These are phyloP conservation scores for Royoungia palumana DNA, from an alignment of 768 basidiomycete genomes.

Conservation along the genomic window DNA sequence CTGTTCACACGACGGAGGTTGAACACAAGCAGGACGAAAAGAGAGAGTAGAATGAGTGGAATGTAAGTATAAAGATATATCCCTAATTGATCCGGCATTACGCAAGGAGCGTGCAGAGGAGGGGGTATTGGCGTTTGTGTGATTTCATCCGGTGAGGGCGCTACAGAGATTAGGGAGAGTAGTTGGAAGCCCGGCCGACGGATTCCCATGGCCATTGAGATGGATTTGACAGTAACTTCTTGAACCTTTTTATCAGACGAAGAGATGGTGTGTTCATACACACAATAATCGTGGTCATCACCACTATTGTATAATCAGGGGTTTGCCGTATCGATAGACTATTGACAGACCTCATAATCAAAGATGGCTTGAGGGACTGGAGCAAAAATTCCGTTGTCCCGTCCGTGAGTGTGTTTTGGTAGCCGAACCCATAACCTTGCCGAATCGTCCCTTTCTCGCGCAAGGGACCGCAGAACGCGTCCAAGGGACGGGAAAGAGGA, in stretches of 20 bases:
- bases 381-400: conserved; percentile 67
- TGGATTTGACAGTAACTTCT: conserved; percentile 86
- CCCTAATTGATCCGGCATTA: conserved; percentile 79
- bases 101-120: conserved; percentile 61
- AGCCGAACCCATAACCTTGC: conserved; percentile 73
- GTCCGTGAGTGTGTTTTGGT: conserved; percentile 78
- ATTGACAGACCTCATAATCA: conserved; percentile 67
- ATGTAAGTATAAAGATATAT: conserved; percentile 75
- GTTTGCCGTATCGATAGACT: background rate
- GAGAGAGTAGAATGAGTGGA: conserved; percentile 60
- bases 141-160: conserved; percentile 24
- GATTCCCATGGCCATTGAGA: conserved; percentile 89
- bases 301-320: conserved; percentile 48
- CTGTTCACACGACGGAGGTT: conserved; percentile 20
- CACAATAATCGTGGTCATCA: conserved; percentile 96
- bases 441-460: conserved; percentile 74
- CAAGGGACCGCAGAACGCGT: conserved; percentile 67
- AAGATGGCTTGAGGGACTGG: conserved; percentile 55
- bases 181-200: conserved; percentile 85
- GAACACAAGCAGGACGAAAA: conserved; percentile 42
- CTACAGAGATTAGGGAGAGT: conserved; percentile 60
- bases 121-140: conserved; percentile 30
- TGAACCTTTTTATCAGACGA: conserved; percentile 34
- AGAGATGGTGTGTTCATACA: conserved; percentile 51
- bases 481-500: conserved; percentile 74